Percentiles rank a stretch among this genome's conserved stretches.
These are phyloP conservation scores for Gastrolobium bilobum DNA, from an alignment of 306 rosid species.

Conservation along the genomic window DNA sequence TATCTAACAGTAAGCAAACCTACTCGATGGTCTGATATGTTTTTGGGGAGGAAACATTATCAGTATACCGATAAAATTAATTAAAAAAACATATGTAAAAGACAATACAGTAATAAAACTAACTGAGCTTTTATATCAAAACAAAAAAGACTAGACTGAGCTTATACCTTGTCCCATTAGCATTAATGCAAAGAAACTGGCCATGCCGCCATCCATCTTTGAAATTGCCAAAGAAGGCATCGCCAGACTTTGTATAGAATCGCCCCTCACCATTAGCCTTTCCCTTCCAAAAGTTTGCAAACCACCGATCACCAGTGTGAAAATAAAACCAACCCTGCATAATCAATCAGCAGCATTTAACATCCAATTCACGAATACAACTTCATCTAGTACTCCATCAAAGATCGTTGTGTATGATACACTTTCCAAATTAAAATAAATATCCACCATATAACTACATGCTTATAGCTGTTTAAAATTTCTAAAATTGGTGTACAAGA, in stretches of 20 bases:
- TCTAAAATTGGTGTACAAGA: slow-evolving; percentile 26
- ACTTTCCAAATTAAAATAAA: slow-evolving; percentile 35
- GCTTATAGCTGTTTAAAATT: slow-evolving; percentile 1
- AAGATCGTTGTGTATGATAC: slow-evolving; percentile 31
- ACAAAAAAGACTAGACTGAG: background rate
- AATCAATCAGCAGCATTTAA: slow-evolving; percentile 45
- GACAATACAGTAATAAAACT: background rate
- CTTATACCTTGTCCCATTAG: slow-evolving; percentile 76
- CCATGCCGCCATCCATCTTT: slow-evolving; percentile 95
- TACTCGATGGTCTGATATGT: slow-evolving; percentile 15
- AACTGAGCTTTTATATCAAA: background rate
- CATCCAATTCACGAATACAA: slow-evolving; percentile 20
- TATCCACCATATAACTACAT: background rate
- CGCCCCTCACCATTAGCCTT: slow-evolving; percentile 97
- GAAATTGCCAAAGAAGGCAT: slow-evolving; percentile 88
- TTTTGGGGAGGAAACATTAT: slow-evolving; percentile 34
- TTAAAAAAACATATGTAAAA: background rate
- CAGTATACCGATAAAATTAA: background rate
- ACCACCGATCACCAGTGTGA: slow-evolving; percentile 91
- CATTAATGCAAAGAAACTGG: slow-evolving; percentile 79
- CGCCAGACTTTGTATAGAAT: slow-evolving; percentile 86
- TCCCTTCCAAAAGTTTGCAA: slow-evolving; percentile 98
- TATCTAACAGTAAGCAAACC: slow-evolving; percentile 36
- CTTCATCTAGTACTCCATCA: slow-evolving; percentile 19
- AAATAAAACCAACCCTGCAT: slow-evolving; percentile 94